Evolutionary conservation across 805 yeast species (phyloP), one percentile per base, ranked within the genome.

Genomic region (Starmerella lactis-condensi): DNA sequence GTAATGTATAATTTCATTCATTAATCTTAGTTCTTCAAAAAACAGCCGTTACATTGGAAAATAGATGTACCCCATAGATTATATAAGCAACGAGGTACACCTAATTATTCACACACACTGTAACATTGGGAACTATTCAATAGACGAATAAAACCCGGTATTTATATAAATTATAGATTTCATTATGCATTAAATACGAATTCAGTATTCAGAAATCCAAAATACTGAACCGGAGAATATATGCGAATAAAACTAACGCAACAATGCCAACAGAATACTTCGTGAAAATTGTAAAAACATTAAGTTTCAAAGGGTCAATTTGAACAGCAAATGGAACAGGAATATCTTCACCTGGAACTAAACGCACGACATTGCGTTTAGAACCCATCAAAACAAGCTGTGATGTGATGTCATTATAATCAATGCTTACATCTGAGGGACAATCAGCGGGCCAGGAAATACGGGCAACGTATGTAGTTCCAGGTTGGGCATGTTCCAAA

Each of bases 401-500:
- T 1, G 17, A 10, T 18, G 12, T 13, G 2, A 14, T 21, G 8
- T 32, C 40, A 17, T 39, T 33, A 33, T 39, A 48, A 10, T 15
- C 24, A 1, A 52, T 25, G 3, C 28, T 33, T 13, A 52, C 33
- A 18, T 43, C 47, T 2, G 49, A 45, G 2, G 57, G 56, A 19
- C 32, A 29, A 12, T 50, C 39, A 4, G 57, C 56, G 0, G 56
- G 54, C 57, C 56, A 52, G 38, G 52, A 49, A 4, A 52, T 45
- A 16, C 51, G 41, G n/a, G 40, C 44, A 22, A 50, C 45, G 32
- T 52, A 52, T 13, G 15, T 6, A 9, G 9, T 27, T 12, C 47
- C 48, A 1, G 38, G 32, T 5, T n/a, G n/a, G 31, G 7, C 6
- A n/a, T 18, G 18, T 24, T 30, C 14, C 16, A 10, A 5, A 21